Conservation (phyloP, 148 eudicot genomes). For the Beta vulgaris region DNA sequence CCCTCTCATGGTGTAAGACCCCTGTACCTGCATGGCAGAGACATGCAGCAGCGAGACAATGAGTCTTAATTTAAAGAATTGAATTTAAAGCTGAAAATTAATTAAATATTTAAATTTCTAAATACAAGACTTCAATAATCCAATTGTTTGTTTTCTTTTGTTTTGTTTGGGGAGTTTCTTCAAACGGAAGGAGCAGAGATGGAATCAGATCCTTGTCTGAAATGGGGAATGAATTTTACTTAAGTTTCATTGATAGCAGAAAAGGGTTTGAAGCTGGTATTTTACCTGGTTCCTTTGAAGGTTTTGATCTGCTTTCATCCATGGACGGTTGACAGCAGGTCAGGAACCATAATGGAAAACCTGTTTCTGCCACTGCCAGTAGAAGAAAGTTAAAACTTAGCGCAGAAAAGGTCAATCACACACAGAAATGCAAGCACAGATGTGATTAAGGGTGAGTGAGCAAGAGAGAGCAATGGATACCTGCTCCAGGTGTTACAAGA, state of each 20-base stretch:
- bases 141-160: too few relatives aligned
- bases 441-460: not conserved
- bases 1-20: too few relatives aligned
- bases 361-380: constrained; percentile 1
- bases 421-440: not conserved
- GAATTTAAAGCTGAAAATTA: too few relatives aligned
- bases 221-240: too few relatives aligned
- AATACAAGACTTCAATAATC: too few relatives aligned
- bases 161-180: too few relatives aligned
- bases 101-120: too few relatives aligned
- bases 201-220: too few relatives aligned
- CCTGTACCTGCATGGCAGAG: too few relatives aligned
- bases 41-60: not conserved
- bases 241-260: not conserved
- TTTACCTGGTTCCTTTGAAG: constrained; percentile 13
- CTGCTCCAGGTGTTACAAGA: not conserved
- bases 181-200: too few relatives aligned
- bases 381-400: not conserved
- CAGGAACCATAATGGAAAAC: constrained; percentile 17
- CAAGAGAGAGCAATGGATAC: not conserved
- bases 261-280: not conserved
- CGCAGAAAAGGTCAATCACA: not conserved
- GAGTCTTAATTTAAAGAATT: too few relatives aligned
- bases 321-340: constrained; percentile 22
- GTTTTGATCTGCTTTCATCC: not conserved